Conservation (phyloP, 495 filamentous ascomycete species). For the Echria macrotheca region DNA sequence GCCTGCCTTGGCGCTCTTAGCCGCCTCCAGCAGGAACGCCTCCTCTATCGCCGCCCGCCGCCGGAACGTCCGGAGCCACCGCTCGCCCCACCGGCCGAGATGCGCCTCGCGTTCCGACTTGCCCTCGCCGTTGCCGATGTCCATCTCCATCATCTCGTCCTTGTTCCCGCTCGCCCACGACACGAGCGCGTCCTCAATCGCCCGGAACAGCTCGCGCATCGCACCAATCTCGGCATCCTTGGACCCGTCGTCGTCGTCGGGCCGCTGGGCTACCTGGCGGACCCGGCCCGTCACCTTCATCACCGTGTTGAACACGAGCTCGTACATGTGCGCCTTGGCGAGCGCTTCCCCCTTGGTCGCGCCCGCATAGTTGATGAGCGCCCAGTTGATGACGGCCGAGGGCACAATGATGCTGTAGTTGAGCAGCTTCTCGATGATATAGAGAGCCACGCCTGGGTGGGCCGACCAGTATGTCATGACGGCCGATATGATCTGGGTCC, state of each 20-base stretch:
- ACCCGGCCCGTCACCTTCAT: conserved; percentile 88
- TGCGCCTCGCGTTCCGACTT: conserved; percentile 53
- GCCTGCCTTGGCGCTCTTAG: conserved; percentile 26
- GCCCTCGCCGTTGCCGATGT: conserved; percentile 41
- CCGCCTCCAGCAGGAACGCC: conserved; percentile 45
- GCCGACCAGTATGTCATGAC: conserved; percentile 92
- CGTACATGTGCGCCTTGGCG: conserved; percentile 68
- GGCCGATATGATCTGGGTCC: conserved; percentile 80
- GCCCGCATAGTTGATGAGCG: conserved; percentile 52
- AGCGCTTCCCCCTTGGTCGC: conserved; percentile 58
- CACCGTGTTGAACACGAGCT: conserved; percentile 82
- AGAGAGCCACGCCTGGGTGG: conserved; percentile 87
- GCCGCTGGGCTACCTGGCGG: conserved; percentile 67
- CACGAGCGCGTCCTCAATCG: conserved; percentile 73
- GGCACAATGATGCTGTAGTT: conserved; percentile 95
- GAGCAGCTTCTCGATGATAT: conserved; percentile 92
- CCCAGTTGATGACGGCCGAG: conserved; percentile 81
- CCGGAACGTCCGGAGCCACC: conserved; percentile 82
- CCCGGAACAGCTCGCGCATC: conserved; percentile 72
- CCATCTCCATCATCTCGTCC: conserved; percentile 59
- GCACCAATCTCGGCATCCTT: conserved; percentile 59
- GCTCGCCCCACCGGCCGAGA: conserved; percentile 72
- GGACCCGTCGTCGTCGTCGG: conserved; percentile 35
- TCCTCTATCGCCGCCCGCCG: conserved; percentile 83
- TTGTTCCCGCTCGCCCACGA: conserved; percentile 67